A percentile compares a stretch with the other conserved stretches of the same genome.
Evolutionary conservation across 805 yeast species (phyloP).

Genomic region (Wickerhamomyces hampshirensis): DNA sequence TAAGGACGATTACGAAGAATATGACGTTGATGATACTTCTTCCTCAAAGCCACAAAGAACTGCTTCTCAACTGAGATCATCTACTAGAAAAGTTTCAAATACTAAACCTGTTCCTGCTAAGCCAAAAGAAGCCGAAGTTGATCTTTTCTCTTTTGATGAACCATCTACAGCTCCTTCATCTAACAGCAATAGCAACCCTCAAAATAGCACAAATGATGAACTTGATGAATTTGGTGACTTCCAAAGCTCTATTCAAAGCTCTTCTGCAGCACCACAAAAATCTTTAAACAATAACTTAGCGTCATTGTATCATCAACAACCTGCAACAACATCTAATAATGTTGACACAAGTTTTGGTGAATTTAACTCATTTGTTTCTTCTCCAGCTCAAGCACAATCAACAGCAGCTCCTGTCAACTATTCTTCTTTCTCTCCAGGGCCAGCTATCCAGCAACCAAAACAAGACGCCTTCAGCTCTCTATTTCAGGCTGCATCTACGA

Average conservation of each 20-base stretch:
- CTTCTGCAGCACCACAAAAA: slow-evolving; percentile 16
- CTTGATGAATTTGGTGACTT: slow-evolving; percentile 79
- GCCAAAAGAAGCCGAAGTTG: slow-evolving; percentile 40
- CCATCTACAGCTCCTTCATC: slow-evolving; percentile 15
- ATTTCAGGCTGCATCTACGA: slow-evolving; percentile 58
- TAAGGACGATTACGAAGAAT: slow-evolving; percentile 52
- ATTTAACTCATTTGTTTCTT: slow-evolving; percentile 19
- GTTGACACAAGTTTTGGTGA: slow-evolving; percentile 21
- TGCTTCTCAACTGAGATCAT: slow-evolving; percentile 21
- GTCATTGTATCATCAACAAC: slow-evolving; percentile 27
- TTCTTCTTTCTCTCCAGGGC: slow-evolving; percentile 26
- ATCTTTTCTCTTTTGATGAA: slow-evolving; percentile 45
- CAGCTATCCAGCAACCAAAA: slow-evolving; percentile 37
- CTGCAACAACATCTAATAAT: slow-evolving; percentile 14
- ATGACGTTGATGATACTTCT: slow-evolving; percentile 38
- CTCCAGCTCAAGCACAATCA: slow-evolving; percentile 11
- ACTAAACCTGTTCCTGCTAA: slow-evolving; percentile 29
- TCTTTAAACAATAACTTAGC: slow-evolving; percentile 25
- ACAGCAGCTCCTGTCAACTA: slow-evolving; percentile 1
- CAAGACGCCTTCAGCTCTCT: slow-evolving; percentile 72
- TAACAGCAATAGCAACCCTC: background rate
- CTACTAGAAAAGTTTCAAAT: slow-evolving; percentile 26
- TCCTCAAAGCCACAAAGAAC: slow-evolving; percentile 9
- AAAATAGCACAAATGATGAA: slow-evolving; percentile 37
- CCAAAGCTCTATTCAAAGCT: slow-evolving; percentile 50